Percentiles rank a stretch among this genome's conserved stretches.
phyloP scores from a whole-genome alignment of 805 yeast genomes.

The Henningerozyma blattae region DNA sequence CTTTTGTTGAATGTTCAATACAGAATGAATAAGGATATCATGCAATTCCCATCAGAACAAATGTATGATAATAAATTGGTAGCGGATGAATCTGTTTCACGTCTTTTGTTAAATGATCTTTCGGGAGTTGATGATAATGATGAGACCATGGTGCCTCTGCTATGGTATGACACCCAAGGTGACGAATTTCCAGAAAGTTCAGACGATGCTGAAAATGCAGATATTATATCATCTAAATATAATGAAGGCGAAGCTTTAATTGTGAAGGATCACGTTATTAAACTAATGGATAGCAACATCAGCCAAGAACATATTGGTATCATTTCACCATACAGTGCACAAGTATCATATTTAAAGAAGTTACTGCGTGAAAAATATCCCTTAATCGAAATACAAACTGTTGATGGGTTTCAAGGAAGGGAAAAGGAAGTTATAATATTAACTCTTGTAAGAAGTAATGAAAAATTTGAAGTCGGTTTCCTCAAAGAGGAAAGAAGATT shows the following conservation, averaged over 20 bases:
- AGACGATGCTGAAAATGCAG: constrained; percentile 21
- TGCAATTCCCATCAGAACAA: constrained; percentile 61
- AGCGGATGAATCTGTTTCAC: constrained; percentile 50
- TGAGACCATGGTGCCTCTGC: constrained; percentile 40
- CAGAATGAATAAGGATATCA: constrained; percentile 70
- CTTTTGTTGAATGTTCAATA: constrained; percentile 67
- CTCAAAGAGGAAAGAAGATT: constrained; percentile 65
- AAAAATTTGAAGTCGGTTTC: constrained; percentile 63
- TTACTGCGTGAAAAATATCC: constrained; percentile 29
- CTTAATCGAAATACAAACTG: constrained; percentile 67
- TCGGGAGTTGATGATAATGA: constrained; percentile 38
- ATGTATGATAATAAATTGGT: constrained; percentile 51
- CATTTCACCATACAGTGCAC: constrained; percentile 86
- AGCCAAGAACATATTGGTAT: constrained; percentile 55
- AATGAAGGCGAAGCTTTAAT: constrained; percentile 68
- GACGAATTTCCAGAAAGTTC: constrained; percentile 63
- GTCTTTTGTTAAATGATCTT: constrained; percentile 43
- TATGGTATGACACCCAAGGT: constrained; percentile 93
- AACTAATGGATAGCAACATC: constrained; percentile 43
- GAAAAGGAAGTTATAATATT: constrained; percentile 82
- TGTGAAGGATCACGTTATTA: constrained; percentile 43
- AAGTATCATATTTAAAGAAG: constrained; percentile 50
- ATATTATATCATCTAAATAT: constrained; percentile 43
- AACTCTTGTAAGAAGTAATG: constrained; percentile 75
- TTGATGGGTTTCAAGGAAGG: constrained; percentile 95